These are phyloP conservation scores for Alternaria brassicae DNA, from an alignment of 2,329 filamentous ascomycete species.

Conservation along the genomic window DNA sequence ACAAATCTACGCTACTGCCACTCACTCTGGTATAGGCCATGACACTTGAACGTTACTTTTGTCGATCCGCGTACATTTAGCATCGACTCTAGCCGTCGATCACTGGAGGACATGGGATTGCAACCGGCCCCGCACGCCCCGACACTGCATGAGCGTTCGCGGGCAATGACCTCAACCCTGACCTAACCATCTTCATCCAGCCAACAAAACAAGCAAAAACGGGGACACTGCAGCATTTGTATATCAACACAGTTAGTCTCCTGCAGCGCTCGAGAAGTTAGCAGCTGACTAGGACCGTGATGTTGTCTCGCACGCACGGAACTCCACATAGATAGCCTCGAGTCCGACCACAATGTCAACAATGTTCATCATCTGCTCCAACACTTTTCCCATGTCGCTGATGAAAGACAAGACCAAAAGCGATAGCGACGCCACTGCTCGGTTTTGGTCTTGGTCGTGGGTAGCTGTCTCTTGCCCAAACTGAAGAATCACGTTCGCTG, in stretches of 20 bases:
- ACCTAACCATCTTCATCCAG: not conserved
- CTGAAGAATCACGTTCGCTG: conserved; percentile 4
- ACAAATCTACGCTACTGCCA: not conserved
- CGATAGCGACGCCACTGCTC: conserved; percentile 14
- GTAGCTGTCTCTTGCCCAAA: conserved; percentile 24
- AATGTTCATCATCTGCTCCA: conserved; percentile 8
- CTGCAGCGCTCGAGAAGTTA: not conserved
- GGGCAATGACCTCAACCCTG: not conserved
- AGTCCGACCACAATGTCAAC: conserved; percentile 6
- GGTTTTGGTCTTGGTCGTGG: conserved; percentile 27
- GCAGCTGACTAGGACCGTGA: not conserved
- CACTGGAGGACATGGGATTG: conserved; percentile 1
- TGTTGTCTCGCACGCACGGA: not conserved
- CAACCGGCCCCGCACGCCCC: conserved; percentile 13
- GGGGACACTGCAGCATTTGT: not conserved
- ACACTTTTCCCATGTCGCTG: conserved; percentile 15
- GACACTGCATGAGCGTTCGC: conserved; percentile 3
- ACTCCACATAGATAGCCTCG: conserved; percentile 6
- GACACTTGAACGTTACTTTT: not conserved
- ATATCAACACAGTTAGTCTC: not conserved
- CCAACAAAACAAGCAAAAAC: conserved; percentile 7
- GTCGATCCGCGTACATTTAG: not conserved
- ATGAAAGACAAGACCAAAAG: conserved; percentile 6
- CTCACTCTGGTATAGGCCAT: not conserved
- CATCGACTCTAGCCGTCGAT: conserved; percentile 7